Conservation (phyloP, 148 eudicot genomes). For the Camellia japonica region DNA sequence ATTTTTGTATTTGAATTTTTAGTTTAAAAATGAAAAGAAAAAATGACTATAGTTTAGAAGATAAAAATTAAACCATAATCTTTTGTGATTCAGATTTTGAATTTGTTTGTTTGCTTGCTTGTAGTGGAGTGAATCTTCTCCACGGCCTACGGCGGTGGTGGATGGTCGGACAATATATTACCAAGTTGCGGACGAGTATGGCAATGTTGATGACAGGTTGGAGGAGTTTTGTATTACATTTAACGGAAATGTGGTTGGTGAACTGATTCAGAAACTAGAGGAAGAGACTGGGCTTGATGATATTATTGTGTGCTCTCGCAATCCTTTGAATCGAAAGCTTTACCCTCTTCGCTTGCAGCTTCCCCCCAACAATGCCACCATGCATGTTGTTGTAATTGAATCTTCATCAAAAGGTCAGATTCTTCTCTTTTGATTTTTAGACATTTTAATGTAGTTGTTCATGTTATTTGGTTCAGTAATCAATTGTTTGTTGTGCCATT, state of each 20-base stretch:
- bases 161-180: constrained; percentile 31
- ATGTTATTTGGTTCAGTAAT: no score
- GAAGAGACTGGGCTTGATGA: constrained; percentile 33
- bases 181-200: constrained; percentile 37
- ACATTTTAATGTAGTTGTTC: no score
- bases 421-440: no score
- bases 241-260: constrained; percentile 32
- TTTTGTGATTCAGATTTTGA: constrained; percentile 13
- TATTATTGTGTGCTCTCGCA: constrained; percentile 31
- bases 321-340: constrained; percentile 40
- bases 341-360: constrained; percentile 45
- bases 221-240: constrained; percentile 33
- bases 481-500: no score
- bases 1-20: no score
- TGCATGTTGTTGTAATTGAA: constrained; percentile 42
- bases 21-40: no score
- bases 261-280: constrained; percentile 30
- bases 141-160: constrained; percentile 7
- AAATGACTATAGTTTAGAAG: no score
- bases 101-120: not conserved
- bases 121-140: constrained; percentile 19
- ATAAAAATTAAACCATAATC: no score
- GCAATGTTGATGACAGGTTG: constrained; percentile 32
- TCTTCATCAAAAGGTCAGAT: constrained; percentile 28
- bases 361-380: constrained; percentile 41